phyloP scores from a whole-genome alignment of 2,329 filamentous ascomycete species.

The Aspergillus alliaceus region DNA sequence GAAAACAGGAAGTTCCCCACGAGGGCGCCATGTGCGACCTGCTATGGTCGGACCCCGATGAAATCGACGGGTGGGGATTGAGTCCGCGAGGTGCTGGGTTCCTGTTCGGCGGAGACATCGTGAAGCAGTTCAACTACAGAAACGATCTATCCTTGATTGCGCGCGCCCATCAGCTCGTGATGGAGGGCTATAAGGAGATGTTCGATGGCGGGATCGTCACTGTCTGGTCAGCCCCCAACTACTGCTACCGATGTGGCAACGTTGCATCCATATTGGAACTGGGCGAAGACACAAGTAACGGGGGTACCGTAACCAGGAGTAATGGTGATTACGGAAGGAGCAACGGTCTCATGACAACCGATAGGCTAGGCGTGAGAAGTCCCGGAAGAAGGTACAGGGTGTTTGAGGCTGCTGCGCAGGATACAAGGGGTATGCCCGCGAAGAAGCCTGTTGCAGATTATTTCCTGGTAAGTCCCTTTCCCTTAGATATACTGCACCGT shows the following conservation, averaged over 20 bases:
- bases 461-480: constrained; percentile 61
- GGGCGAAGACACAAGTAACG: constrained; percentile 79
- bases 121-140: constrained; percentile 90
- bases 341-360: constrained; percentile 51
- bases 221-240: constrained; percentile 97
- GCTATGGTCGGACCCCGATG: constrained; percentile 96
- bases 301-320: constrained; percentile 67
- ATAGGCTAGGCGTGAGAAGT: constrained; percentile 55
- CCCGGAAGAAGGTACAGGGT: constrained; percentile 90
- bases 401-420: constrained; percentile 95
- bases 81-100: constrained; percentile 94
- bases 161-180: constrained; percentile 93
- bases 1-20: constrained; percentile 97
- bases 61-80: constrained; percentile 91
- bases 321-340: constrained; percentile 47
- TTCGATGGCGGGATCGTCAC: constrained; percentile 95
- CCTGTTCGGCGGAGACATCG: constrained; percentile 91
- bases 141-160: constrained; percentile 93
- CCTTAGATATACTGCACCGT: too few relatives aligned
- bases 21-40: constrained; percentile 99
- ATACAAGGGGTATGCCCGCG: constrained; percentile 94
- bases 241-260: constrained; percentile 94
- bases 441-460: constrained; percentile 99
- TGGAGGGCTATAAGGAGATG: constrained; percentile 99
- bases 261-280: constrained; percentile 93